Evolutionary conservation across 1,284 basidiomycete genomes (phyloP), one percentile per base, ranked within the genome.

Genomic region (Phellinidium pouzarii): DNA sequence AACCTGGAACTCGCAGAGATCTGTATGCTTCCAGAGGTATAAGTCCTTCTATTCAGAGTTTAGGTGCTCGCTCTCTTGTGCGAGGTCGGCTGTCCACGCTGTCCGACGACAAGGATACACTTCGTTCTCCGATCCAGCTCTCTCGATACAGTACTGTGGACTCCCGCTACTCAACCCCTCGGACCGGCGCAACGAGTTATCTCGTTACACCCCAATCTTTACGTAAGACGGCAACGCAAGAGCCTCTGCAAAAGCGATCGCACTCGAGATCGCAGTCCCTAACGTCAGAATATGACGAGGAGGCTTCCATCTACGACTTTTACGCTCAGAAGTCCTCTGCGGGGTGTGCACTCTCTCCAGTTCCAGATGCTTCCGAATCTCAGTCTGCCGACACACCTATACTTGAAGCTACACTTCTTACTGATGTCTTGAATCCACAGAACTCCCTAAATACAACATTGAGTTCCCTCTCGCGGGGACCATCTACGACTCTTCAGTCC

Each of bases 11-110:
- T 36, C 56, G 52, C 43, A 48, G 58, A 27, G 55, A 58, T 22
- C 45, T 64, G 20, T 67, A 64, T 19, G 60, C 67, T 3, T 41
- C 36, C 14, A 52, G 25, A 23, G n/a, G 17, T 19, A 68, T 67
- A 50, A 78, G 74, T 48, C 74, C 77, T n/a, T 80, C 78, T 14
- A 74, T 80, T 46, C 66, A 68, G 25, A 74, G 77, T 49, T 68
- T 80, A n/a, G 72, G 70, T 48, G 67, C 69, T 49, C 60, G 69
- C 41, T 80, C 78, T 8, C 67, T 80, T 40, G 78, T 80, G 44
- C 76, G 68, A 54, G 71, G 76, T 56, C 75, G 77, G 34, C 70
- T 79, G 20, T 74, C 77, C 5, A 68, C 27, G 44, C 11, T 46
- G n/a, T 41, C 51, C 37, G 37, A 27, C 8, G 27, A 46, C 23